Conservation (phyloP, 2,329 filamentous ascomycete species). For the Bipolaris gigantea region DNA sequence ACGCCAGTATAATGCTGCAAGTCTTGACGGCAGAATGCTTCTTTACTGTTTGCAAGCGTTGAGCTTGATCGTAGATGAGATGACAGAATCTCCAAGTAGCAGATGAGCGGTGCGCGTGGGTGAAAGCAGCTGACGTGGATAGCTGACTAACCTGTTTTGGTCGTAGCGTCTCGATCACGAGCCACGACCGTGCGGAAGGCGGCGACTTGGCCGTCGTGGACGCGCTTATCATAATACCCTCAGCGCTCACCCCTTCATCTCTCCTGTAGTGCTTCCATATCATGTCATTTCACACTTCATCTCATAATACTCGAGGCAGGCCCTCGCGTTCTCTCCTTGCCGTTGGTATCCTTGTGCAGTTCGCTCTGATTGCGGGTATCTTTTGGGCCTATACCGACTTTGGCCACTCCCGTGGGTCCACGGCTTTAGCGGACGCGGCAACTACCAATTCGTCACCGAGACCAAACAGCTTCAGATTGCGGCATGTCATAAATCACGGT, state of each 20-base stretch:
- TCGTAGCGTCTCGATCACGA: constrained; percentile 15
- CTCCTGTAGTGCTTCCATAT: constrained; percentile 22
- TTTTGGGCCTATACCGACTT: constrained; percentile 17
- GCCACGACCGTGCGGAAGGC: constrained; percentile 20
- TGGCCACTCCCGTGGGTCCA: constrained; percentile 10
- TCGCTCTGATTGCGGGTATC: constrained; percentile 22
- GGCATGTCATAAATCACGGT: constrained; percentile 41
- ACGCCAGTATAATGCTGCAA: neutral
- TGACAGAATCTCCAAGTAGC: neutral
- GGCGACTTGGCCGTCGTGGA: constrained; percentile 23
- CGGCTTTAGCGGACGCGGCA: constrained; percentile 11
- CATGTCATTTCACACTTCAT: constrained; percentile 20
- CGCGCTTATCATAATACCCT: constrained; percentile 16
- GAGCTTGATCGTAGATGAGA: neutral
- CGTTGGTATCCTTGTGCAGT: constrained; percentile 26
- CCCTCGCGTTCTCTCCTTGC: constrained; percentile 18
- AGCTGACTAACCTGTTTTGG: neutral
- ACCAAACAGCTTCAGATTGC: constrained; percentile 26
- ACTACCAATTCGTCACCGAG: neutral
- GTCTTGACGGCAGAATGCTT: neutral
- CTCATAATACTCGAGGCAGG: constrained; percentile 18
- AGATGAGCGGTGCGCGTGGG: constrained; percentile 12
- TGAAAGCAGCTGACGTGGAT: constrained; percentile 11
- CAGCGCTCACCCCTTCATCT: constrained; percentile 11
- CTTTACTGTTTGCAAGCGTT: neutral